Evolutionary conservation across 2,329 filamentous ascomycete species (phyloP).

Genomic region (Aspergillus hortae): DNA sequence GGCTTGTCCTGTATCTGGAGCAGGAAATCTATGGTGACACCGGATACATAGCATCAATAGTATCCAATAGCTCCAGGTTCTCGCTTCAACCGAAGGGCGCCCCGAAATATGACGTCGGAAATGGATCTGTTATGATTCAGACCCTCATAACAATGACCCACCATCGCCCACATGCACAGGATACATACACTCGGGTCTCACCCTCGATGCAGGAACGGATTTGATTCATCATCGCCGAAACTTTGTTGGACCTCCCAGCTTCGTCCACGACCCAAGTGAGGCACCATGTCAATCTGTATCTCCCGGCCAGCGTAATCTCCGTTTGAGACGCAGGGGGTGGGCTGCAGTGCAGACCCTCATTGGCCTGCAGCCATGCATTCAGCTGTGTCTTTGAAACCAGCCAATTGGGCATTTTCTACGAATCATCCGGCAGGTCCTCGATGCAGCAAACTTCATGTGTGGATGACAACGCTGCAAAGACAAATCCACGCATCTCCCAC

Average conservation of each 20-base stretch:
- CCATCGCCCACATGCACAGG: too few relatives aligned
- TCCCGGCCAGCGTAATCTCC: background rate
- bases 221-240: background rate
- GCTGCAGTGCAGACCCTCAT: background rate
- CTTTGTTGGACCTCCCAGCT: background rate
- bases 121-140: background rate
- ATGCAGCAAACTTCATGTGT: too few relatives aligned
- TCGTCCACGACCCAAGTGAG: background rate
- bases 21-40: background rate
- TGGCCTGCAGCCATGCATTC: too few relatives aligned
- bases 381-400: too few relatives aligned
- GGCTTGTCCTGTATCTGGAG: too few relatives aligned
- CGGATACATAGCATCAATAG: background rate
- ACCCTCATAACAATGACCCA: too few relatives aligned
- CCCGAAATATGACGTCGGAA: background rate
- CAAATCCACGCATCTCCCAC: background rate
- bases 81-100: background rate
- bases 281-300: background rate
- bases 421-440: too few relatives aligned
- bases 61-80: background rate
- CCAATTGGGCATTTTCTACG: too few relatives aligned
- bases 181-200: too few relatives aligned
- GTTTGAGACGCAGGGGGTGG: constrained; percentile 6
- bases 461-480: too few relatives aligned
- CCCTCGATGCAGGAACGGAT: background rate